Evolutionary conservation across 148 eudicot species (phyloP).

Genomic region (Cornus kousa): DNA sequence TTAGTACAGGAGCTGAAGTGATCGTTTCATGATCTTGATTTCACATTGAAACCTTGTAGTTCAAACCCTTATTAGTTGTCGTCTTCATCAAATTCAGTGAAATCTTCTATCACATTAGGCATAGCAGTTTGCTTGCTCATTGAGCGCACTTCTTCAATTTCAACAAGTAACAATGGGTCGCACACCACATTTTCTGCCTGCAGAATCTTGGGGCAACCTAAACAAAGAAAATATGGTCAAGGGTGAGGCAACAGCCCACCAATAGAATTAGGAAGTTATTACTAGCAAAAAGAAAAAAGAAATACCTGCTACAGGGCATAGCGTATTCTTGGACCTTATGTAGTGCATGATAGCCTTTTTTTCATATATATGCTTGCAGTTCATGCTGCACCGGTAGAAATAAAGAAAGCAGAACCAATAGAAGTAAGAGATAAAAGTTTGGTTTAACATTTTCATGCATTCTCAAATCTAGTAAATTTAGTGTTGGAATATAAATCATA

Average conservation of each 20-base stretch:
- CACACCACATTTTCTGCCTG: slow-evolving; percentile 45
- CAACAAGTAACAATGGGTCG: slow-evolving; percentile 63
- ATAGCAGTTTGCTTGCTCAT: slow-evolving; percentile 36
- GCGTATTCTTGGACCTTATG: slow-evolving; percentile 32
- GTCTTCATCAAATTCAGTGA: slow-evolving; percentile 54
- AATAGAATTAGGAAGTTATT: neutral
- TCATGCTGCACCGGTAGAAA: slow-evolving; percentile 45
- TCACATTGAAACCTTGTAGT: neutral
- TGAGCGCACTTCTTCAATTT: slow-evolving; percentile 73
- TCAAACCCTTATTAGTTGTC: slow-evolving; percentile 1
- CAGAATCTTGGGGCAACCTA: slow-evolving; percentile 72
- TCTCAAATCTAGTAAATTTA: neutral
- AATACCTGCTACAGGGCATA: slow-evolving; percentile 80
- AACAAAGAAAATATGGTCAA: slow-evolving; percentile 15
- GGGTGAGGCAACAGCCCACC: neutral
- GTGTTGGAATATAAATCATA: neutral
- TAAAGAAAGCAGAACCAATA: neutral
- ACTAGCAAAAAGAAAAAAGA: neutral
- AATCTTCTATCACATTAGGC: slow-evolving; percentile 60
- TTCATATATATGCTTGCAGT: slow-evolving; percentile 92
- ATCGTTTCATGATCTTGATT: neutral
- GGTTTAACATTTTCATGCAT: neutral
- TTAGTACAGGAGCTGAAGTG: neutral
- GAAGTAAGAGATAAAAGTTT: neutral
- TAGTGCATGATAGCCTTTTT: slow-evolving; percentile 48